Base-by-base conservation (phyloP, 345 rosid genomes). In the Orychophragmus violaceus region DNA sequence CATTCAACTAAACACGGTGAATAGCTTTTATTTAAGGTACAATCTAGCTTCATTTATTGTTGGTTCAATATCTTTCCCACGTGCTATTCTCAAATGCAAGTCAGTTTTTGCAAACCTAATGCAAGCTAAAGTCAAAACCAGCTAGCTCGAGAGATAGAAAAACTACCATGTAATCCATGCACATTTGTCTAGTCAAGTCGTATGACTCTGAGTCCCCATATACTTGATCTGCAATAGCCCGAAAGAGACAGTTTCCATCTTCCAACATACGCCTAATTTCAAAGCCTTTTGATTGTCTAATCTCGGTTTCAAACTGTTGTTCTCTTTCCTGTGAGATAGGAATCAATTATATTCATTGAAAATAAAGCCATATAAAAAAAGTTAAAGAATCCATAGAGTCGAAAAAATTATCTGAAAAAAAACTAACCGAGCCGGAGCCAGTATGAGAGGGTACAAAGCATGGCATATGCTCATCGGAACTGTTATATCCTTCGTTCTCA, bases 201-300 rank as follows among this genome's bases (percentile, higher is more conserved):
- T 89, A 84, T 5, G 59, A 74, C 62, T 95, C 99, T 50, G 97
- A 84, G 75, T 95, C 99, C 70, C 98, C 99, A 58, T 89, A 84
- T 55, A 95, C 98, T 82, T 95, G 99, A 89, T 95, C 99, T 46
- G 97, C 96, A 33, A 91, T 89, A 75, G 97, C 99, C 42, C 90
- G 96, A 48, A 95, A 95, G 59, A 95, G 96, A 80, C 99, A 95
- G 68, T 95, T 95, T 33, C 99, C 99, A 80, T 91, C 99, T 86
- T 82, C 96, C 80, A 95, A 25, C 99, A 95, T 95, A 77, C 87
- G 81, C 76, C 82, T 91, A 53, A 95, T 94, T 69, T 89, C 97
- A 14, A 85, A 81, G 66, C 94, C 96, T 82, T 84, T 89, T 5
- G 80, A 49, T 22, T 90, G 79, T 75, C 90, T 82, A 33, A 95